Evolutionary conservation across 257 asterid genomes (phyloP).

Genomic region (Coffea eugenioides): DNA sequence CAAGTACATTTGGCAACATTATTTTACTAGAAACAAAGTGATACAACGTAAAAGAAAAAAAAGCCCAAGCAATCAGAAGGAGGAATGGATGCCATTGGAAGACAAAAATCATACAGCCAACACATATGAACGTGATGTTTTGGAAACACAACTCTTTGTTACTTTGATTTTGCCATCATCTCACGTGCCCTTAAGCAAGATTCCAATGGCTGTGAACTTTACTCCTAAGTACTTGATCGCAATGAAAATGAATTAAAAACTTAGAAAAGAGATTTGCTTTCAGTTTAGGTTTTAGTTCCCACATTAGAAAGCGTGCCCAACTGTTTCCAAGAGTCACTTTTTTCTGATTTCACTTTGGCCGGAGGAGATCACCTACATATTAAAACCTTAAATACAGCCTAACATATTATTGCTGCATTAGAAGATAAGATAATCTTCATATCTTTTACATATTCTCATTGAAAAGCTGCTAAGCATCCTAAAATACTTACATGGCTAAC

Average conservation of each 20-base stretch:
- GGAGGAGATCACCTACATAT: not conserved
- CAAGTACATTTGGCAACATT: not conserved
- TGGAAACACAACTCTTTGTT: conserved; percentile 9
- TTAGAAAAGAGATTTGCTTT: conserved; percentile 5
- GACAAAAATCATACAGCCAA: conserved; percentile 23
- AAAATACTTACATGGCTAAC: too few relatives aligned
- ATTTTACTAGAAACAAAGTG: conserved; percentile 3
- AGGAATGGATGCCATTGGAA: conserved; percentile 12
- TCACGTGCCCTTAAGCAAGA: conserved; percentile 25
- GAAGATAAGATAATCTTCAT: not conserved
- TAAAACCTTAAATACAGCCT: not conserved
- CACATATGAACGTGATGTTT: conserved; percentile 9
- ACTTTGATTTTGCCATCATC: conserved; percentile 13
- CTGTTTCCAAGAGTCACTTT: not conserved
- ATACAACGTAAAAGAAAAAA: not conserved
- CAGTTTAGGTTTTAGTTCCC: not conserved
- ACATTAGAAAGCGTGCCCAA: not conserved
- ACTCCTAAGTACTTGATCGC: not conserved
- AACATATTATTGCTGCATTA: too few relatives aligned
- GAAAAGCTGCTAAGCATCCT: too few relatives aligned
- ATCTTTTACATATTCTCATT: too few relatives aligned
- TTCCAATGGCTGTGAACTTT: conserved; percentile 5
- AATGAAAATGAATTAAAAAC: not conserved
- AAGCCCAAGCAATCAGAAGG: not conserved
- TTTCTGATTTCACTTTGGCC: not conserved